Evolutionary conservation across 345 rosid genomes (phyloP).

Genomic region (Crucihimalaya himalaica): DNA sequence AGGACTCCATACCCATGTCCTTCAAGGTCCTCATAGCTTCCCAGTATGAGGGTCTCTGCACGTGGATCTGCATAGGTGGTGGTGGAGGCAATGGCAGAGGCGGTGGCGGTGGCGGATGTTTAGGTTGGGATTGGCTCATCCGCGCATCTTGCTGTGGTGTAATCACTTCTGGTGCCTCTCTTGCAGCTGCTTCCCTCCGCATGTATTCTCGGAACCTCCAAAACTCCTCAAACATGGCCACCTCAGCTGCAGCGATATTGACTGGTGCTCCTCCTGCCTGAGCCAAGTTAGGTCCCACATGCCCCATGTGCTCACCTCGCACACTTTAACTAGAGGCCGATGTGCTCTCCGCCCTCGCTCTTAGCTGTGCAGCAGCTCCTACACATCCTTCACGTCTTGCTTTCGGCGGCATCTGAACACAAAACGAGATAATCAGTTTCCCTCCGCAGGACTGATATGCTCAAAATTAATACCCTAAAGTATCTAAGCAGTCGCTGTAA

Average conservation of each 20-base stretch:
- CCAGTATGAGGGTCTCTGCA: not conserved
- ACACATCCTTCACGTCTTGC: not conserved
- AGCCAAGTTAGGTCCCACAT: not conserved
- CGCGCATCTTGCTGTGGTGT: not conserved
- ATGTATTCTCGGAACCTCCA: not conserved
- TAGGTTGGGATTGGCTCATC: fast-evolving
- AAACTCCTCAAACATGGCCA: not conserved
- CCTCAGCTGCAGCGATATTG: not conserved
- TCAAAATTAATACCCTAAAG: too few species aligned
- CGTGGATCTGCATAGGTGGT: not conserved
- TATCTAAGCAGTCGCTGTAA: too few species aligned
- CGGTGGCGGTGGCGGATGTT: too few species aligned
- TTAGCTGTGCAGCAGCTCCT: not conserved
- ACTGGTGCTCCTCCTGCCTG: not conserved
- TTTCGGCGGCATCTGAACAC: not conserved
- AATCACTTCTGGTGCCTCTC: not conserved
- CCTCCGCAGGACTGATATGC: not conserved
- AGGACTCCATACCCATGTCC: not conserved
- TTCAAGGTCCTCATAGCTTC: not conserved
- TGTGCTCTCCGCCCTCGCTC: not conserved
- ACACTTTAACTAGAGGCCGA: not conserved
- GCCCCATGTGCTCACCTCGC: fast-evolving
- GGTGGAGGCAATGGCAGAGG: not conserved
- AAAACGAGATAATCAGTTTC: not conserved
- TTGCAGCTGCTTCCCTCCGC: not conserved